Base-by-base conservation (phyloP, 2,329 filamentous ascomycete genomes). In the Pseudocercospora musae region DNA sequence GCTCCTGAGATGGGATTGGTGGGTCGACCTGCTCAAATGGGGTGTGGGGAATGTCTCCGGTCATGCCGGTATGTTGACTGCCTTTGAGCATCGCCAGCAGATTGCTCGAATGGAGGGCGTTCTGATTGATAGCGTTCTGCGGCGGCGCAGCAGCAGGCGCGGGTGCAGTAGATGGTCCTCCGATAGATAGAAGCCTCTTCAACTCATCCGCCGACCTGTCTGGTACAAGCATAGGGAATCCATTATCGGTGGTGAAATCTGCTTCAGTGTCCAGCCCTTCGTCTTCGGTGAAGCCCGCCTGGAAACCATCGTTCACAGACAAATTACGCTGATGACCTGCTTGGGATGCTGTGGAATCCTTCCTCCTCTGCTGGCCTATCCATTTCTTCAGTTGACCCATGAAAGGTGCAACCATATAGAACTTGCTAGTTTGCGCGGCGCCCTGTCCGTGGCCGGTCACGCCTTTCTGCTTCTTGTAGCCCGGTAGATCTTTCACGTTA, bases 391-490 rank as follows among this genome's bases (percentile, higher is more conserved):
- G 78, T 5, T 87, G 90, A 1, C 87, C 87, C 59, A 98, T 81
- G 73, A 99, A 99, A 0, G 94, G 93, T 0, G 92, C 92, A 18
- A 99, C 95, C 91, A 98, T 97, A 78, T 97, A 99, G 75, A 97
- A 98, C 73, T 94, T 97, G 75, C 91, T 92, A 44, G 87, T 87
- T 69, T 89, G 91, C 11, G 85, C 77, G 11, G 84, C 82, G 84
- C 81, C 13, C 80, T 76, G 13, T 76, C 79, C 56, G 33, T 88
- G 83, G 50, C 86, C 83, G n/a, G 87, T 83, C 59, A 85, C 82
- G 11, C 81, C 81, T 73, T 89, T 92, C 68, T 83, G 87, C 75
- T 89, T 90, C 59, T 88, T 87, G 70, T 91, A 87, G 0, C 90
- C 91, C 0, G 95, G 94, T 25, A 99, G 83, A 64, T 97, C 92